Evolutionary conservation across 345 rosid species (phyloP).

Genomic region (Citropsis articulata): DNA sequence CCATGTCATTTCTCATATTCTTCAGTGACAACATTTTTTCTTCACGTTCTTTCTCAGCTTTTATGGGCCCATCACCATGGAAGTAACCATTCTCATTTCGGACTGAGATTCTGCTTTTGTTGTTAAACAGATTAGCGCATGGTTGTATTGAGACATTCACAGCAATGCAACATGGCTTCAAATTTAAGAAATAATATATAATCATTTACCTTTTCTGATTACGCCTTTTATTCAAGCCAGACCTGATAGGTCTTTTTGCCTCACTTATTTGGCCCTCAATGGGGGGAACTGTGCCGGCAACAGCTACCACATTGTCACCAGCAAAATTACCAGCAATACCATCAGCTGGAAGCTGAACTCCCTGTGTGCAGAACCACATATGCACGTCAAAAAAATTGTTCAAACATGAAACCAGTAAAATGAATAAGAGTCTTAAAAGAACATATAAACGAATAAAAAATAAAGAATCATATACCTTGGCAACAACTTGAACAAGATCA

Average conservation of each 20-base stretch:
- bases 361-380: constrained; percentile 38
- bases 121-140: constrained; percentile 14
- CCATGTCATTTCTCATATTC: constrained; percentile 22
- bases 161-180: neutral
- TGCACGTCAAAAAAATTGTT: constrained; percentile 10
- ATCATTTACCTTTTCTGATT: constrained; percentile 45
- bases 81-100: constrained; percentile 31
- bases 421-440: neutral
- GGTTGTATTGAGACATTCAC: neutral
- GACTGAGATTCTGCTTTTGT: constrained; percentile 32
- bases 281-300: constrained; percentile 24
- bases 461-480: constrained; percentile 46
- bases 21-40: constrained; percentile 14
- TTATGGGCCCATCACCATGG: constrained; percentile 22
- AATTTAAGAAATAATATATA: neutral
- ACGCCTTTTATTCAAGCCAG: constrained; percentile 29
- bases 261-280: constrained; percentile 23
- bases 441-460: neutral
- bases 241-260: constrained; percentile 19
- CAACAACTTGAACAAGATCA: constrained; percentile 83
- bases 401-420: constrained; percentile 5
- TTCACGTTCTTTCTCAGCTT: constrained; percentile 33
- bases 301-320: constrained; percentile 44
- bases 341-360: constrained; percentile 51
- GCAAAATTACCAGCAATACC: constrained; percentile 35